Evolutionary conservation across 1,284 basidiomycete genomes (phyloP), one percentile per base, ranked within the genome.

Genomic region (Ustilago vetiveriae): DNA sequence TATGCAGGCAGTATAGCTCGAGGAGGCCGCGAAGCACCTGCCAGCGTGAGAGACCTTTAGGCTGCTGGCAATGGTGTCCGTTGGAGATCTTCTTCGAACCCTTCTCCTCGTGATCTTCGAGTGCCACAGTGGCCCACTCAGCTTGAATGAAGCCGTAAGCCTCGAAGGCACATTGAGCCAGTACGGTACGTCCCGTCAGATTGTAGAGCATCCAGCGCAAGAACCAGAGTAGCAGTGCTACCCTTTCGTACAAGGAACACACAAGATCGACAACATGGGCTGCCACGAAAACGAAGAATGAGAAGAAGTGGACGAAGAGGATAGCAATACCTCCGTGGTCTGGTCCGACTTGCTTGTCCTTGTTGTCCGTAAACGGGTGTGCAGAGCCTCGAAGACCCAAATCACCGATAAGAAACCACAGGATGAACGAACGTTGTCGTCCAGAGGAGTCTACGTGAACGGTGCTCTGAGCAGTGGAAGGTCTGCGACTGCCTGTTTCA

Each of bases 91-190:
- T 51, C 22, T 57, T 64, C 9, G 65, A 57, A 2, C 65, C 63
- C n/a, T 63, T 62, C 40, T 56, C 68, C 40, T 81, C 79, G 57
- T 81, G 79, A 40, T 81, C 79, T 43, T 81, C 79, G 13, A 53
- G 24, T 1, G 72, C 69, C 3, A 81, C 79, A 5, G 67, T 67
- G n/a, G 72, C 64, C 79, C 79, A 81, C 39, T 81, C 79, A 17
- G 42, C 58, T 47, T 75, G 58, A 19, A 81, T 68, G 23, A 81
- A 65, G 24, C 49, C 22, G 42, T 79, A 79, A 0, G 75, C 76
- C 33, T 81, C 79, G 37, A 75, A 36, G 3, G 56, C 40, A 33
- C 75, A 78, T 27, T 74, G 72, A 2, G 75, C 66, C 29, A 81
- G 52, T 19, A 81, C 76, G 1, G 79, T 81, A 32, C 60, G 65